Percentiles rank a stretch among this genome's conserved stretches.
phyloP scores from a whole-genome alignment of 225 moss, liverwort and hornwort species.

The Physcomitrellopsis africana region DNA sequence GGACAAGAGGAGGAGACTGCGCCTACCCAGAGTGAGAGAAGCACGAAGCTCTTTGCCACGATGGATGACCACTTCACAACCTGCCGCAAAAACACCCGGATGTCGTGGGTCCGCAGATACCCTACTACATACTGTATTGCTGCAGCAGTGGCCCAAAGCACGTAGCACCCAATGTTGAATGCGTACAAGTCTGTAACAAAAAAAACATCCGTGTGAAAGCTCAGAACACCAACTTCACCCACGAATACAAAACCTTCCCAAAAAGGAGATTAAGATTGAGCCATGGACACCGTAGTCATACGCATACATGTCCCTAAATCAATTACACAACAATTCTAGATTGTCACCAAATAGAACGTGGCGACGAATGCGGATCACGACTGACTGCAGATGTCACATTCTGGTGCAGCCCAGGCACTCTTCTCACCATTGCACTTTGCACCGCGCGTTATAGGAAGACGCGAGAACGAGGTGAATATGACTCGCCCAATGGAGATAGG shows the following conservation, averaged over 20 bases:
- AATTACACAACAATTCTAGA: not conserved
- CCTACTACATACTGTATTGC: constrained; percentile 83
- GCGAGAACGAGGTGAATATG: constrained; percentile 81
- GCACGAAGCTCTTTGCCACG: constrained; percentile 85
- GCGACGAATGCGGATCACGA: constrained; percentile 2
- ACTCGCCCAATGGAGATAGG: constrained; percentile 89
- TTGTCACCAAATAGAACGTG: constrained; percentile 11
- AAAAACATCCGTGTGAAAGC: constrained; percentile 12
- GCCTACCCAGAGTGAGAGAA: constrained; percentile 90
- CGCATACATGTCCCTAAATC: too few relatives aligned
- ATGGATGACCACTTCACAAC: constrained; percentile 98
- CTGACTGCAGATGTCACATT: constrained; percentile 1
- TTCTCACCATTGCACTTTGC: constrained; percentile 96
- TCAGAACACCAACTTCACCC: constrained; percentile 1
- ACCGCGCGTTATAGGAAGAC: constrained; percentile 83
- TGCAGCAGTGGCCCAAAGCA: constrained; percentile 91
- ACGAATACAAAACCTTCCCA: not conserved
- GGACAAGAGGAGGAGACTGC: constrained; percentile 9
- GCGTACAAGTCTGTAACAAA: constrained; percentile 84
- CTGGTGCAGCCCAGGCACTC: constrained; percentile 10
- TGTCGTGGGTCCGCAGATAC: constrained; percentile 85
- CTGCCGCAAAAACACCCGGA: constrained; percentile 83
- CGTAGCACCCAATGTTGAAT: constrained; percentile 98
- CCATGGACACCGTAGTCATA: too few relatives aligned
- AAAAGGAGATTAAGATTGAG: not conserved